Evolutionary conservation across 257 asterid species (phyloP), one percentile per base, ranked within the genome.

Genomic region (Gynochthodes officinalis): DNA sequence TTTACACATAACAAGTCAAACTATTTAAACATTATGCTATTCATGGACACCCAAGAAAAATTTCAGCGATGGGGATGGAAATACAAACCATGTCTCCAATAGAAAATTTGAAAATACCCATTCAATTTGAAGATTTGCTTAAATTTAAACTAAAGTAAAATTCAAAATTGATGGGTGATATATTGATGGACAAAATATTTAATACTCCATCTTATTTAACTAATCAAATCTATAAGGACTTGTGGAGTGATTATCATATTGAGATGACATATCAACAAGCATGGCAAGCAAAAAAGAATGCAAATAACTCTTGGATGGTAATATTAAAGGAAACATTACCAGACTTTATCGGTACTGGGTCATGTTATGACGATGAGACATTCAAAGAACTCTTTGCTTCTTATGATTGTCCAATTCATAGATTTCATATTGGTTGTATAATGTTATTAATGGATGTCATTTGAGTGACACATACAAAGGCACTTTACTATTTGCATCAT

Each of bases 381-480:
- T 64, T 73, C 59, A 73, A 73, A 25, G 57, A 69, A 54, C 72
- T 73, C 66, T 50, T 50, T 0, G 39, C 65, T 35, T 64, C 73
- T 25, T 73, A 64, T 73, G 73, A 53, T 39, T 73, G 77, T 18
- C 65, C 77, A 40, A 65, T 64, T 28, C 66, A n/a, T 42, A 72
- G 72, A 25, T 73, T 73, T 52, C 73, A 64, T 53, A 67, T 32
- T 28, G 66, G 77, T 15, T 73, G 72, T 35, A 39, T 73, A 18
- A 46, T 73, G 44, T 74, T 40, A 37, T 75, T 25, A 70, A 67
- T 5, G 64, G 71, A 28, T 75, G 72, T 65, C 64, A 75, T 62
- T 75, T 75, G 64, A 75, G 65, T 16, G 75, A 58, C 21, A 70
- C 67, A 33, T 66, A 60, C 64, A 75, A 69, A 2, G 59, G 75